Percentiles rank a stretch among this genome's conserved stretches.
phyloP scores from a whole-genome alignment of 2,329 filamentous ascomycete species.

The Alternaria arbusti region DNA sequence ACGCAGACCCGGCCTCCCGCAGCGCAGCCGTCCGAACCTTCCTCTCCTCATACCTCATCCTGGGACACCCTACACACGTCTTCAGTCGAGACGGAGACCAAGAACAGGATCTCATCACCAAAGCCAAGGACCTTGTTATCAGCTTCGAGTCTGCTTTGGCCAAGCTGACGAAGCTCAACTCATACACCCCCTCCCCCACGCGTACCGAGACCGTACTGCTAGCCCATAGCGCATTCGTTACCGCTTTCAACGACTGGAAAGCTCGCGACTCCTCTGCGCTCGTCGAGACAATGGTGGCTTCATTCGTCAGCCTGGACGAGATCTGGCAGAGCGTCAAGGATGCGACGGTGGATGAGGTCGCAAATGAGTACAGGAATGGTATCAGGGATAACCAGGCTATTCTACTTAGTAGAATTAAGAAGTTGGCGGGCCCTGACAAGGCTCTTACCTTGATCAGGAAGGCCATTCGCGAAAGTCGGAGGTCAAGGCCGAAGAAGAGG shows the following conservation, averaged over 20 bases:
- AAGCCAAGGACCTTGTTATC: constrained; percentile 77
- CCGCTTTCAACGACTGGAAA: constrained; percentile 84
- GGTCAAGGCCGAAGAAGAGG: constrained; percentile 68
- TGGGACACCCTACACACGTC: constrained; percentile 79
- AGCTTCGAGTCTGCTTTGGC: constrained; percentile 78
- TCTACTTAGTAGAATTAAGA: constrained; percentile 79
- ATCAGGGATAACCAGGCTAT: constrained; percentile 83
- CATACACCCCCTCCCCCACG: constrained; percentile 68
- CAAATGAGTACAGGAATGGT: constrained; percentile 77
- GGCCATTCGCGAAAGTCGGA: constrained; percentile 74
- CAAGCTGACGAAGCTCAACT: constrained; percentile 69
- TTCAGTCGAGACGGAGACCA: constrained; percentile 75
- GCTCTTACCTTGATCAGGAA: constrained; percentile 77
- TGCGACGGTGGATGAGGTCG: constrained; percentile 73
- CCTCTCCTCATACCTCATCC: constrained; percentile 78
- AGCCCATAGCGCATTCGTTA: constrained; percentile 75
- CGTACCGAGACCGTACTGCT: constrained; percentile 69
- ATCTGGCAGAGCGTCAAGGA: constrained; percentile 86
- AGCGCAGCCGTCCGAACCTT: constrained; percentile 76
- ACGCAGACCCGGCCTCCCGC: constrained; percentile 66
- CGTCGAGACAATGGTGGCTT: constrained; percentile 83
- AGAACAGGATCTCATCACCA: constrained; percentile 75
- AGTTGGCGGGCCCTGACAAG: constrained; percentile 72
- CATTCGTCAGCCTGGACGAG: constrained; percentile 82
- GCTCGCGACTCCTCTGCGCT: constrained; percentile 78